A percentile compares a stretch with the other conserved stretches of the same genome.
Conservation (phyloP, 306 rosid species). For the Vigna mungo region DNA sequence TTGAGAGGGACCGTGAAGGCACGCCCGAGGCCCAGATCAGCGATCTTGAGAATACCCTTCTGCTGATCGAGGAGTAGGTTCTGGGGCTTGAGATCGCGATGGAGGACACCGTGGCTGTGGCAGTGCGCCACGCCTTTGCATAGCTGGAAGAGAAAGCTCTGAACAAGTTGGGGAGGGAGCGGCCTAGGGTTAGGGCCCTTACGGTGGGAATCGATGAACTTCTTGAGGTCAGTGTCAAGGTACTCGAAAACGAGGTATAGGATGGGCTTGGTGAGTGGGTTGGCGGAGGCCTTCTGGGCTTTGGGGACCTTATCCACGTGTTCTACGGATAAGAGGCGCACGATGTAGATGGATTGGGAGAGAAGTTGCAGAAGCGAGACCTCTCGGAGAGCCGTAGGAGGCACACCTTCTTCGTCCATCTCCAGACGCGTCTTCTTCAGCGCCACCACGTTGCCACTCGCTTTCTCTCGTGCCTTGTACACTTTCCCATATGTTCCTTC, state of each 20-base stretch:
- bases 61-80: constrained; percentile 82
- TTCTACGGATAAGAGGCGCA: constrained; percentile 83
- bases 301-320: constrained; percentile 66
- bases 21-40: constrained; percentile 89
- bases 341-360: constrained; percentile 89
- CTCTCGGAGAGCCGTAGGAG: constrained; percentile 93
- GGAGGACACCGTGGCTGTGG: constrained; percentile 92
- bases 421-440: constrained; percentile 88
- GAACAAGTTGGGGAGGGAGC: constrained; percentile 57
- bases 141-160: constrained; percentile 87
- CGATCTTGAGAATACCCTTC: constrained; percentile 83
- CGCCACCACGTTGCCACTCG: constrained; percentile 81
- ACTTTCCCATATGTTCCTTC: constrained; percentile 98
- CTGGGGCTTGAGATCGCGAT: constrained; percentile 94
- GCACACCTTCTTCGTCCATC: constrained; percentile 98
- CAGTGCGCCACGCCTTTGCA: constrained; percentile 96
- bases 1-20: constrained; percentile 96
- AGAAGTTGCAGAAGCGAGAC: constrained; percentile 92
- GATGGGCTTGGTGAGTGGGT: constrained; percentile 57
- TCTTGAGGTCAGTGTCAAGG: constrained; percentile 92
- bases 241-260: constrained; percentile 93
- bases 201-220: constrained; percentile 86
- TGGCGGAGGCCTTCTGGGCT: background rate
- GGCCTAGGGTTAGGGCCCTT: constrained; percentile 70
- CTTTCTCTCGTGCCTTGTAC: constrained; percentile 85